These are phyloP conservation scores for Boletus vinaceobasis DNA, from an alignment of 768 basidiomycete species.

Conservation along the genomic window DNA sequence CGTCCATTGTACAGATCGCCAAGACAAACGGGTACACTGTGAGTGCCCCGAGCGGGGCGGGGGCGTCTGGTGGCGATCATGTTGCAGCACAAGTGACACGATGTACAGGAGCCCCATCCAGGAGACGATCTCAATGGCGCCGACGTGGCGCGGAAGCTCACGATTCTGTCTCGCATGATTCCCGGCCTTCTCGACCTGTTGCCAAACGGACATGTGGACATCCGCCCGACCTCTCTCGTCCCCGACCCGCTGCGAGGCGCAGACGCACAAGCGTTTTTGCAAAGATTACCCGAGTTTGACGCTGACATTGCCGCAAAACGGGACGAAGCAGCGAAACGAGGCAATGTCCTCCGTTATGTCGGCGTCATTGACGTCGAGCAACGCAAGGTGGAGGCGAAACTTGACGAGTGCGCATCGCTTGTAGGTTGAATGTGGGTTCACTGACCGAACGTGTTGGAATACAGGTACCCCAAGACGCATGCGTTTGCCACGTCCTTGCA, in stretches of 20 bases:
- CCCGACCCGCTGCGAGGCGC: constrained; percentile 68
- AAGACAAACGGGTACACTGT: constrained; percentile 95
- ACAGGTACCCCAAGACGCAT: constrained; percentile 85
- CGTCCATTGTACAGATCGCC: constrained; percentile 83
- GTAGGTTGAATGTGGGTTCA: background rate
- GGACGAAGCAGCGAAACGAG: constrained; percentile 71
- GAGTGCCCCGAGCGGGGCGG: constrained; percentile 9
- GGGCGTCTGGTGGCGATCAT: background rate
- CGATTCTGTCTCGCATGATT: constrained; percentile 86
- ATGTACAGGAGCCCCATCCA: constrained; percentile 87
- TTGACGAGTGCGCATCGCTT: constrained; percentile 66
- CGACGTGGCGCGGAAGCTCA: constrained; percentile 95
- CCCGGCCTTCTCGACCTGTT: constrained; percentile 49
- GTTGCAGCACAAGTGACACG: constrained; percentile 24
- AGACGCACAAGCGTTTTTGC: constrained; percentile 81
- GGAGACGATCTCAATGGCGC: constrained; percentile 95
- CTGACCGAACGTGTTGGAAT: background rate
- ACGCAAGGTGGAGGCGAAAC: constrained; percentile 71
- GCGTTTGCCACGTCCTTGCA: constrained; percentile 95
- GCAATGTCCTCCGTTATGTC: constrained; percentile 89
- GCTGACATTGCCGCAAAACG: constrained; percentile 71
- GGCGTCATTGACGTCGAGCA: constrained; percentile 85
- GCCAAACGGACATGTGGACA: constrained; percentile 75
- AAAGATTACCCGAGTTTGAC: constrained; percentile 79
- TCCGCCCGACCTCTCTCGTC: constrained; percentile 82